phyloP scores from a whole-genome alignment of 148 eudicot genomes.

The Camellia lanceoleosa region DNA sequence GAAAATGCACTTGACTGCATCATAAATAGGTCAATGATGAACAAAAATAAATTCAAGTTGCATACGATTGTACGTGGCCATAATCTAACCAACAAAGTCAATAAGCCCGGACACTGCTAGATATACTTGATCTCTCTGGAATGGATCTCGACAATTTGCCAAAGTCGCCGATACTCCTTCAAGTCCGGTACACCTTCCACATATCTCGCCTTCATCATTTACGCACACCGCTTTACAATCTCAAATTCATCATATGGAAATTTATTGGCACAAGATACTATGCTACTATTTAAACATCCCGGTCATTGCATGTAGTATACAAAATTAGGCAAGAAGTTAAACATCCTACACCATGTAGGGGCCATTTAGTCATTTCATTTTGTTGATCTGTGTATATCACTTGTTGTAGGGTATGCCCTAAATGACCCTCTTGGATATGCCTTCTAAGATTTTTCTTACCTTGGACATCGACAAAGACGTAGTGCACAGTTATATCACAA shows the following conservation, averaged over 20 bases:
- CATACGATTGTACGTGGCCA: not conserved
- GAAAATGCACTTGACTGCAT: constrained; percentile 96
- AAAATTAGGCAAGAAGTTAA: not conserved
- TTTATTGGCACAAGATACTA: too few relatives aligned
- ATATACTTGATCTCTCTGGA: too few relatives aligned
- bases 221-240: too few relatives aligned
- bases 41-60: constrained; percentile 13
- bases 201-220: too few relatives aligned
- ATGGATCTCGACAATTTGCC: too few relatives aligned
- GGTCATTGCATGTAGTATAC: not conserved
- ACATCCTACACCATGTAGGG: not conserved
- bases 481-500: not conserved
- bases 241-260: too few relatives aligned
- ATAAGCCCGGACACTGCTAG: not conserved
- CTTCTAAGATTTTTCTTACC: too few relatives aligned
- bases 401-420: too few relatives aligned
- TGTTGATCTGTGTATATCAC: not conserved
- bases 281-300: too few relatives aligned
- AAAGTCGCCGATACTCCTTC: too few relatives aligned
- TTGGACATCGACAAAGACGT: not conserved
- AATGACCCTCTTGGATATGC: too few relatives aligned
- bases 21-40: constrained; percentile 16
- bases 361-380: not conserved
- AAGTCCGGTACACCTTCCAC: too few relatives aligned
- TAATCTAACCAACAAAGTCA: not conserved